These are phyloP conservation scores for Plectosphaerella plurivora DNA, from an alignment of 2,329 filamentous ascomycete species.

Conservation along the genomic window DNA sequence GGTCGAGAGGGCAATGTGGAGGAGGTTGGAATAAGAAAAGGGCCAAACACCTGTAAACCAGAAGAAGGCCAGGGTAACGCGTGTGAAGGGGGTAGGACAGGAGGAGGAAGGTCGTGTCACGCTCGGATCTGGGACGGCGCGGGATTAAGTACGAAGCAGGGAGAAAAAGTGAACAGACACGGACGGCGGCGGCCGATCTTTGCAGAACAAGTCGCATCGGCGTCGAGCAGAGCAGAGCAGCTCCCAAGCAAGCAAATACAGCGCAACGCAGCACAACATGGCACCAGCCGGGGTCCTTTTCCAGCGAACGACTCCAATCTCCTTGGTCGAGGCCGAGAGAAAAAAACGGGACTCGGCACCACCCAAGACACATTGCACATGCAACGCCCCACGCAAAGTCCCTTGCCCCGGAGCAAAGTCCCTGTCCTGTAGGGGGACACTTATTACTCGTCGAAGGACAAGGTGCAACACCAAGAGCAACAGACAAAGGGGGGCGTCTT, in stretches of 20 bases:
- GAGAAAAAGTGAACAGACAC: background rate
- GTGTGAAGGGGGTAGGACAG: too few species aligned
- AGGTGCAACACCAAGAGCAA: too few species aligned
- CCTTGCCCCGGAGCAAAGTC: background rate
- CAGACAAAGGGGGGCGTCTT: background rate
- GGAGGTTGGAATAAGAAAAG: too few species aligned
- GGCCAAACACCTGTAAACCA: too few species aligned
- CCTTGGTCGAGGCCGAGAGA: background rate
- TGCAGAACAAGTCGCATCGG: background rate
- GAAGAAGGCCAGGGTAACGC: too few species aligned
- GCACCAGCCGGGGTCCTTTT: too few species aligned
- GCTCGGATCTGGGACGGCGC: too few species aligned
- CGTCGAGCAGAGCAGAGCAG: background rate
- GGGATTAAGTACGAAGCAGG: too few species aligned
- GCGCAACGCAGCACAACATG: too few species aligned
- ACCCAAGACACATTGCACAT: background rate
- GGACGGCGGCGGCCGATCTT: background rate
- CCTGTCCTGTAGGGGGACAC: background rate
- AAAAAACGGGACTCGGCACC: slow-evolving; percentile 2
- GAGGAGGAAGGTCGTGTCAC: too few species aligned
- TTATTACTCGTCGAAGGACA: background rate
- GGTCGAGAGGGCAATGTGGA: too few species aligned
- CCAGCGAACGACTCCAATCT: background rate
- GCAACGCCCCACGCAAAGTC: background rate
- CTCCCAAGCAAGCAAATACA: background rate